Percentiles rank a stretch among this genome's conserved stretches.
Conservation (phyloP, 2,329 filamentous ascomycete genomes). For the Paecilomyces niveus region DNA sequence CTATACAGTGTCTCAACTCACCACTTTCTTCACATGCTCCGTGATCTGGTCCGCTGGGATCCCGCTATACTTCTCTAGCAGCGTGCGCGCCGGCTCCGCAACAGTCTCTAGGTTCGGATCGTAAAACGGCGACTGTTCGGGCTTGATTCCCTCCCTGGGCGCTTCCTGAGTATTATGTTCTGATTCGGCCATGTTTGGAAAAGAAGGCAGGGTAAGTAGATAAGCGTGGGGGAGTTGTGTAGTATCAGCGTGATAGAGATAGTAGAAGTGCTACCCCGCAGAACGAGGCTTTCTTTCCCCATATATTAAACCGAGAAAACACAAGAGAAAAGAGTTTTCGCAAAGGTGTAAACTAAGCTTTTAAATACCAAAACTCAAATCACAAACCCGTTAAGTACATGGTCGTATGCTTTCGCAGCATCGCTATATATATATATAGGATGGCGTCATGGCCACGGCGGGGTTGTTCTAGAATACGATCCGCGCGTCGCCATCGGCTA, state of each 20-base stretch:
- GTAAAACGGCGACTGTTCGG: neutral
- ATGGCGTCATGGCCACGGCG: neutral
- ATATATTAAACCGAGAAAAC: too few relatives aligned
- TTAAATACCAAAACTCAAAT: neutral
- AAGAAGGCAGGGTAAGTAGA: neutral
- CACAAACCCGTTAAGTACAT: too few relatives aligned
- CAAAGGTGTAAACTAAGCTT: neutral
- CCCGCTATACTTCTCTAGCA: neutral
- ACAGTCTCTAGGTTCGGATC: neutral
- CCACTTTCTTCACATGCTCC: neutral
- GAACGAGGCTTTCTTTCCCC: too few relatives aligned
- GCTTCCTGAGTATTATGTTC: neutral
- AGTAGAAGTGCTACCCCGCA: neutral
- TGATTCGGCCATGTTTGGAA: neutral
- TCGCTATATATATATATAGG: neutral
- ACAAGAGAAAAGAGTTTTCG: neutral
- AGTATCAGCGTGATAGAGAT: neutral
- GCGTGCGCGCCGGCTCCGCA: neutral
- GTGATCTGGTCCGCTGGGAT: neutral
- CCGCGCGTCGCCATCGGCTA: neutral
- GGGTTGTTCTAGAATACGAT: neutral
- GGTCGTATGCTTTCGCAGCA: too few relatives aligned
- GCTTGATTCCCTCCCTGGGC: neutral
- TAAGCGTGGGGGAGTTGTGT: too few relatives aligned
- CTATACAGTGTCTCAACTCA: neutral